Evolutionary conservation across 129 eudicot genomes (phyloP).

Genomic region (Kitagawia praeruptora): DNA sequence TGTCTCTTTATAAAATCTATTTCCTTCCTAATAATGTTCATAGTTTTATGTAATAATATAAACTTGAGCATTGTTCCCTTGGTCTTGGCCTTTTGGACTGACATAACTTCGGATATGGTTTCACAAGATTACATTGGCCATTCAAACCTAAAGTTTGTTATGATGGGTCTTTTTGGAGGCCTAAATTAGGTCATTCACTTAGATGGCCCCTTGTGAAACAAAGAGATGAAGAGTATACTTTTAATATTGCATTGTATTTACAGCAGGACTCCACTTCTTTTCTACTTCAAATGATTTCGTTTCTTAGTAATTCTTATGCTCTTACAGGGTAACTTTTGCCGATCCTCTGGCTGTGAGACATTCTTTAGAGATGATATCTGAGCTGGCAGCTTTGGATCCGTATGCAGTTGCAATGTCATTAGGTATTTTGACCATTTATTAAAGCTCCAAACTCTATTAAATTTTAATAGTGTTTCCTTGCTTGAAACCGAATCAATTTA

Average conservation of each 20-base stretch:
- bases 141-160: background rate
- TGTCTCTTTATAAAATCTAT: background rate
- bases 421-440: constrained; percentile 38
- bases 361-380: constrained; percentile 80
- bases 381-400: constrained; percentile 79
- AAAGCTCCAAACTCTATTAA: background rate
- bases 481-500: background rate
- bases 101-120: background rate
- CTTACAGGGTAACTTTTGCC: constrained; percentile 74
- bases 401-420: constrained; percentile 95
- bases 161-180: background rate
- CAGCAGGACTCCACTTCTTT: background rate
- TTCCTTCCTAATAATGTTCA: background rate
- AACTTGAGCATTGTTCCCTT: background rate
- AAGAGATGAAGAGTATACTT: background rate
- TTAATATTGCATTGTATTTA: background rate
- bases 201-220: too few species aligned
- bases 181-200: background rate
- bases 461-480: constrained; percentile 4
- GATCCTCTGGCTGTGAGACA: constrained; percentile 98
- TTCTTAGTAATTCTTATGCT: constrained; percentile 3
- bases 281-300: background rate
- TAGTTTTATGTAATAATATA: background rate
- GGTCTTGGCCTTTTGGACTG: background rate
- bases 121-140: background rate